Evolutionary conservation across 129 eudicot species (phyloP), one percentile per base, ranked within the genome.

Genomic region (Arctium minus): DNA sequence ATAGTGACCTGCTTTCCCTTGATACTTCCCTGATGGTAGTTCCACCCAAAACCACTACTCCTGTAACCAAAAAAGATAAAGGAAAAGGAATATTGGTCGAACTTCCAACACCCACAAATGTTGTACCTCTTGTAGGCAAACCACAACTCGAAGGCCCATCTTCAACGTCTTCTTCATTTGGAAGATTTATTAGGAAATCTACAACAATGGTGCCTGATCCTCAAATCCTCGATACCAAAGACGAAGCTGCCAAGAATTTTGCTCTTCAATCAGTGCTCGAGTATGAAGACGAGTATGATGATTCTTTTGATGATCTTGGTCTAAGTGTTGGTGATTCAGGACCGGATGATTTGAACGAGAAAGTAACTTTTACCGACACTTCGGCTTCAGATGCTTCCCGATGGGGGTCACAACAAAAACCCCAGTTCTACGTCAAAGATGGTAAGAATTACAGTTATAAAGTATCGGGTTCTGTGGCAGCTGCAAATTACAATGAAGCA

Each of bases 281-380:
- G 84, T 96, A 96, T 79, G 97, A 96, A 80, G 99, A 96, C 22
- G 99, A 96, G 86, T 93, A 96, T 30, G 99, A 96, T 79, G 98
- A 96, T 86, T 96, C 99, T 9, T 96, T 96, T 79, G 99, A 96
- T 83, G 98, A 94, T 74, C 81, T 94, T 75, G 98, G 97, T 12
- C 62, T 92, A 11, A 82, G 88, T 11, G 93, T 92, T 38, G 94
- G 87, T 72, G 98, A 96, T 83, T 83, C 94, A 8, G 91, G 98
- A 9, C 79, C 82, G 33, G 99, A 96, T 40, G 98, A 91, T 74
- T 72, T 87, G 9, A 75, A 80, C 35, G 87, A 85, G 44, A 90
- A 80, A 65, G 94, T 82, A 69, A 74, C 76, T 37, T 86, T 72
- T 30, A 79, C 6, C 1, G 87, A 86, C 74, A 79, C 81, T 71